Conservation (phyloP, 176 grass and related monocot genomes). For the Themeda triandra region DNA sequence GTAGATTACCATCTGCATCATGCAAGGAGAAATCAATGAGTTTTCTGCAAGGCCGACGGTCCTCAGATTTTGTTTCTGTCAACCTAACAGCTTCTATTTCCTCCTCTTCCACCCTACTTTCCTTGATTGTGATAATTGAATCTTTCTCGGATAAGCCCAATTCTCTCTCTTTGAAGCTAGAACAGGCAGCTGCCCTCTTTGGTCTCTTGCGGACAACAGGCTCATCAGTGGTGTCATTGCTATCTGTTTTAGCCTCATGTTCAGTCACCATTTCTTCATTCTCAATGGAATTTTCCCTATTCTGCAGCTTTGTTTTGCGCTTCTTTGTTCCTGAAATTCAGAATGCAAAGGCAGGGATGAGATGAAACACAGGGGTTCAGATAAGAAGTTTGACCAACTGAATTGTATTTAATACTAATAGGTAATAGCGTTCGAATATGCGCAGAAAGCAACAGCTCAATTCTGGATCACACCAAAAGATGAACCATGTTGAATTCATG, state of each 20-base stretch:
- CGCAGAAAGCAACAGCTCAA: not conserved
- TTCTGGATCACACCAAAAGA: not conserved
- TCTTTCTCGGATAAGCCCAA: conserved; percentile 19
- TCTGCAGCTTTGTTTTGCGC: conserved; percentile 8
- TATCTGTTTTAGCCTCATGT: not conserved
- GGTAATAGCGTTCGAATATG: not conserved
- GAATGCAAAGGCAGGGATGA: not conserved
- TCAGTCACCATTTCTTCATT: conserved; percentile 13
- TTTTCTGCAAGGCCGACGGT: conserved; percentile 45
- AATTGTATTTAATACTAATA: not conserved
- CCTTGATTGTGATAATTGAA: conserved; percentile 27
- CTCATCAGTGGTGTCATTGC: not conserved
- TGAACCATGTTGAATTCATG: not conserved
- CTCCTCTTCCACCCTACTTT: conserved; percentile 22
- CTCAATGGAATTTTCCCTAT: not conserved
- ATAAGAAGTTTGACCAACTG: not conserved
- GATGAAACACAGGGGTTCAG: not conserved
- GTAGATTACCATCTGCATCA: conserved; percentile 45
- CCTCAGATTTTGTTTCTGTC: conserved; percentile 43
- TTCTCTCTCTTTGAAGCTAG: conserved; percentile 41
- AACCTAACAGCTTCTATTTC: conserved; percentile 43
- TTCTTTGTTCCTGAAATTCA: conserved; percentile 48
- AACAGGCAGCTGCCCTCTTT: conserved; percentile 41
- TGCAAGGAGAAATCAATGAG: conserved; percentile 56
- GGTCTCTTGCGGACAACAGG: conserved; percentile 35